phyloP scores from a whole-genome alignment of 371 early-diverging fungal genomes.

The Dichotomocladium elegans region DNA sequence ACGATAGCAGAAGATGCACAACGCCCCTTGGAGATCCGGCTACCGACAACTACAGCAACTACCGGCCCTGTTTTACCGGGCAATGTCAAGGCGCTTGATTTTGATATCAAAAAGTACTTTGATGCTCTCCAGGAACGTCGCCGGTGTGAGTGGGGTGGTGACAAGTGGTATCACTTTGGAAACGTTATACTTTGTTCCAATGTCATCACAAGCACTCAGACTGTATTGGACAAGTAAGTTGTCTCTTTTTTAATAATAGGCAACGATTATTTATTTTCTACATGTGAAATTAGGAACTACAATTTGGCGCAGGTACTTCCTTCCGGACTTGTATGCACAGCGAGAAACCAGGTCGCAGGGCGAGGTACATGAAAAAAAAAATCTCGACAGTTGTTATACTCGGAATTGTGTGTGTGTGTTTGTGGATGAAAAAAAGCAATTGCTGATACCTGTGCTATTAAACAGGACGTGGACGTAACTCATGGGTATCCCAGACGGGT shows the following conservation, averaged over 20 bases:
- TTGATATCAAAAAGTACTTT: conserved; percentile 42
- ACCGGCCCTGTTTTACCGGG: conserved; percentile 22
- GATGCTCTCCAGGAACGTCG: conserved; percentile 22
- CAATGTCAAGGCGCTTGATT: conserved; percentile 29
- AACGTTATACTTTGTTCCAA: conserved; percentile 73
- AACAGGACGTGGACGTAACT: conserved; percentile 81
- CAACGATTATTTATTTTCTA: not conserved
- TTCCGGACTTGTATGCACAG: conserved; percentile 75
- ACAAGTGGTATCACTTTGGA: conserved; percentile 55
- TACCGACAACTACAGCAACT: not conserved
- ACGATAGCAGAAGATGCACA: not conserved
- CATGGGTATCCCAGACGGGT: conserved; percentile 92
- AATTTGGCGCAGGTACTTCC: conserved; percentile 63
- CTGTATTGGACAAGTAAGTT: conserved; percentile 76
- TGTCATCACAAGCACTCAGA: conserved; percentile 84
- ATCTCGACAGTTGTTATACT: not conserved
- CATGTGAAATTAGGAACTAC: conserved; percentile 48
- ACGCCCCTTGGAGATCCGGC: conserved; percentile 3
- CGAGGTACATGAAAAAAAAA: conserved; percentile 59
- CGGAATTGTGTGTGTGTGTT: not conserved
- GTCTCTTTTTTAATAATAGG: not conserved
- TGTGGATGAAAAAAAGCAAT: no score
- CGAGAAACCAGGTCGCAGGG: conserved; percentile 75
- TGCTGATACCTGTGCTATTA: no score
- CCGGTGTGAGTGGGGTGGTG: conserved; percentile 19